These are phyloP conservation scores for Thelonectria discophora DNA, from an alignment of 2,329 filamentous ascomycete genomes.

Conservation along the genomic window DNA sequence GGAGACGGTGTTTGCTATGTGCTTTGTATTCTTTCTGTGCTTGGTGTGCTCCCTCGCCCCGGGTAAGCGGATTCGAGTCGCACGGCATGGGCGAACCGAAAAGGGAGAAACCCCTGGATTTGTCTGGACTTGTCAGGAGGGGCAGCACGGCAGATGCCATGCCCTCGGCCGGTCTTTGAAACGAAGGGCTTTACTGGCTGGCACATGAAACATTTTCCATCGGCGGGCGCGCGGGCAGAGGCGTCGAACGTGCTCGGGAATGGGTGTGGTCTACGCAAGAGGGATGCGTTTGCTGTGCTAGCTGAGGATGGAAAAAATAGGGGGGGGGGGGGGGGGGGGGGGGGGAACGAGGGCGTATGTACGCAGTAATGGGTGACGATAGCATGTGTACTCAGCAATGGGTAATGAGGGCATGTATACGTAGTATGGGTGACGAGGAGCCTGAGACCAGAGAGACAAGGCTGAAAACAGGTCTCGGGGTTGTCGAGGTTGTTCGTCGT, in stretches of 20 bases:
- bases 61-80: slow-evolving; percentile 9
- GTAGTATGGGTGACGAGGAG: no score
- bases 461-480: no score
- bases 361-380: no score
- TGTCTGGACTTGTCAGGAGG: slow-evolving; percentile 7
- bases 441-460: no score
- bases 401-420: no score
- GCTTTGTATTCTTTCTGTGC: slow-evolving; percentile 5
- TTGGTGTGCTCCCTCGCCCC: slow-evolving; percentile 7
- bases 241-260: neutral
- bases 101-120: neutral
- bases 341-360: no score
- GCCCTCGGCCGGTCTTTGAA: slow-evolving; percentile 1
- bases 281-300: neutral
- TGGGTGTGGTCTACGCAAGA: neutral
- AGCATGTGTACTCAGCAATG: no score
- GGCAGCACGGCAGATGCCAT: slow-evolving; percentile 7
- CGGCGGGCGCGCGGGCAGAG: neutral
- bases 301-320: neutral
- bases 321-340: no score
- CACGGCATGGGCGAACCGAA: slow-evolving; percentile 7
- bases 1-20: no score
- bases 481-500: no score
- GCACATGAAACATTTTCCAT: neutral
- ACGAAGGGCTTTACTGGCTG: neutral